phyloP scores from a whole-genome alignment of 306 rosid genomes.

The Mucuna pruriens region DNA sequence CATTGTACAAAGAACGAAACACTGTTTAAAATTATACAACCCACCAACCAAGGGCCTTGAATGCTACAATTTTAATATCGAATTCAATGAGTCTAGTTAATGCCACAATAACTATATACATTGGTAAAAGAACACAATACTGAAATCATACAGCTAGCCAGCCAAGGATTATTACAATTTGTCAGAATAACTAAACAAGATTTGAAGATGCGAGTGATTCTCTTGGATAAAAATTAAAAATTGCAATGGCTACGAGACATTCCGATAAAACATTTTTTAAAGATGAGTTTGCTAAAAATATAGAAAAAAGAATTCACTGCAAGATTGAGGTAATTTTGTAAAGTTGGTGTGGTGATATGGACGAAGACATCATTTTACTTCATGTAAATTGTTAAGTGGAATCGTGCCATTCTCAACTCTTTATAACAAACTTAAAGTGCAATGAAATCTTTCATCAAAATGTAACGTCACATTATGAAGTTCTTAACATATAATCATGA shows the following conservation, averaged over 20 bases:
- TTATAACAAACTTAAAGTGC: too few species aligned
- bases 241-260: neutral
- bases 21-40: neutral
- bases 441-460: too few species aligned
- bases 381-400: neutral
- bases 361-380: neutral
- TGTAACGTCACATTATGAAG: too few species aligned
- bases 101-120: neutral
- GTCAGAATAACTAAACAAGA: neutral
- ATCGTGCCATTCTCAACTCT: too few species aligned
- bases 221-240: neutral
- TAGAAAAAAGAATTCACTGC: neutral
- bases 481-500: too few species aligned
- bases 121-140: neutral
- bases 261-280: neutral
- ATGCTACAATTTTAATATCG: neutral
- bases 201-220: neutral
- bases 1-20: neutral
- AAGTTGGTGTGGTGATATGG: neutral
- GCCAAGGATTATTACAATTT: neutral
- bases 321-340: neutral
- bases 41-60: neutral
- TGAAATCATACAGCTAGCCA: neutral
- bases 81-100: constrained; percentile 12
- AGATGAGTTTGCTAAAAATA: neutral